A percentile compares a stretch with the other conserved stretches of the same genome.
phyloP scores from a whole-genome alignment of 148 eudicot genomes.

The Fagopyrum tataricum region DNA sequence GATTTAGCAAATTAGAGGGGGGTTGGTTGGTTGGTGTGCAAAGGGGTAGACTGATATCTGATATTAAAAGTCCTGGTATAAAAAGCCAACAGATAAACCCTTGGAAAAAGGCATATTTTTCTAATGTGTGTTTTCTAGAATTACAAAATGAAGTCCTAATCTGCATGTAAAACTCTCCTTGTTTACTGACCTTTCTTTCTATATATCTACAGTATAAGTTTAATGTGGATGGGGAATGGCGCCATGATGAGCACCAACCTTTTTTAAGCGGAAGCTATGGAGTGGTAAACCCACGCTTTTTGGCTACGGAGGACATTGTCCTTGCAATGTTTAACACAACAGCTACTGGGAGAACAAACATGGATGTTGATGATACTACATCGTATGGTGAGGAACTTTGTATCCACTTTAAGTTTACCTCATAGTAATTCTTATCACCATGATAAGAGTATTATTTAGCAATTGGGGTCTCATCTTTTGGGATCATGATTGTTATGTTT shows the following conservation, averaged over 20 bases:
- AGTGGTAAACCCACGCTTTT: conserved; percentile 51
- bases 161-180: background rate
- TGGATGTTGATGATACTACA: conserved; percentile 69
- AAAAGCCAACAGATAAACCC: background rate
- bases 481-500: background rate
- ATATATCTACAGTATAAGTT: conserved; percentile 64
- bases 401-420: background rate
- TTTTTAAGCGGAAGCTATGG: conserved; percentile 53
- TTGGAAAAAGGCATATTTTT: background rate
- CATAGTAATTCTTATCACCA: background rate
- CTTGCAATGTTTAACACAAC: conserved; percentile 31
- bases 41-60: background rate
- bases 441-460: background rate
- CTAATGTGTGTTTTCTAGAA: background rate
- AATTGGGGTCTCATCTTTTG: background rate
- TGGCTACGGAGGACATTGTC: conserved; percentile 38
- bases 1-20: too few species aligned
- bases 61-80: background rate
- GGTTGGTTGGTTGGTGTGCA: background rate
- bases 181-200: conserved; percentile 17
- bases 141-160: background rate
- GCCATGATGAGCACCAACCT: conserved; percentile 60
- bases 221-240: conserved; percentile 80
- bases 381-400: conserved; percentile 37
- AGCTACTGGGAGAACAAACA: conserved; percentile 47